Conservation (phyloP, 306 rosid genomes). For the Prunus campanulata region DNA sequence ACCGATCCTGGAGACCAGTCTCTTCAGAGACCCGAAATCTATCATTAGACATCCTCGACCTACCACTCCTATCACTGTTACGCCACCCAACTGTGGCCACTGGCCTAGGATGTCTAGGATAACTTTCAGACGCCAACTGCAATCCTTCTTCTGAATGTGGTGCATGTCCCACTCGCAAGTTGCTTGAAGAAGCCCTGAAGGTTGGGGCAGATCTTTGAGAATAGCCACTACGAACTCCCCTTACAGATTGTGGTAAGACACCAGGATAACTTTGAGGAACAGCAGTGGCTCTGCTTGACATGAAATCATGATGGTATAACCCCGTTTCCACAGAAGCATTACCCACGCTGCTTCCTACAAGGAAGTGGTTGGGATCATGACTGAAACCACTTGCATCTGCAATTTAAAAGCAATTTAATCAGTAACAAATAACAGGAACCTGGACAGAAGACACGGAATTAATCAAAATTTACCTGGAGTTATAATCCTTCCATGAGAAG, state of each 20-base stretch:
- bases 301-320: slow-evolving; percentile 57
- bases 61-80: slow-evolving; percentile 59
- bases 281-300: slow-evolving; percentile 41
- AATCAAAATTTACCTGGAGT: slow-evolving; percentile 43
- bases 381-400: slow-evolving; percentile 56
- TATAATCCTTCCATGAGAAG: slow-evolving; percentile 51
- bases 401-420: slow-evolving; percentile 6
- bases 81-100: slow-evolving; percentile 50
- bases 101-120: slow-evolving; percentile 62
- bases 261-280: slow-evolving; percentile 57
- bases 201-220: slow-evolving; percentile 64
- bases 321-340: slow-evolving; percentile 53
- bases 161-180: slow-evolving; percentile 49
- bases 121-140: slow-evolving; percentile 57
- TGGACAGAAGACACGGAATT: background rate
- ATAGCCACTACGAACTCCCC: slow-evolving; percentile 61
- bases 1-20: slow-evolving; percentile 45
- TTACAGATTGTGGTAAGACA: slow-evolving; percentile 41
- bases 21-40: slow-evolving; percentile 53
- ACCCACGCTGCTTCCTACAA: slow-evolving; percentile 52
- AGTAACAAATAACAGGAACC: slow-evolving; percentile 20
- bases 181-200: slow-evolving; percentile 64
- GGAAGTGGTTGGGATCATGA: slow-evolving; percentile 56
- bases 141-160: slow-evolving; percentile 62
- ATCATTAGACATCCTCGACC: slow-evolving; percentile 60